phyloP scores from a whole-genome alignment of 768 basidiomycete species.

The Scleroderma bovista region DNA sequence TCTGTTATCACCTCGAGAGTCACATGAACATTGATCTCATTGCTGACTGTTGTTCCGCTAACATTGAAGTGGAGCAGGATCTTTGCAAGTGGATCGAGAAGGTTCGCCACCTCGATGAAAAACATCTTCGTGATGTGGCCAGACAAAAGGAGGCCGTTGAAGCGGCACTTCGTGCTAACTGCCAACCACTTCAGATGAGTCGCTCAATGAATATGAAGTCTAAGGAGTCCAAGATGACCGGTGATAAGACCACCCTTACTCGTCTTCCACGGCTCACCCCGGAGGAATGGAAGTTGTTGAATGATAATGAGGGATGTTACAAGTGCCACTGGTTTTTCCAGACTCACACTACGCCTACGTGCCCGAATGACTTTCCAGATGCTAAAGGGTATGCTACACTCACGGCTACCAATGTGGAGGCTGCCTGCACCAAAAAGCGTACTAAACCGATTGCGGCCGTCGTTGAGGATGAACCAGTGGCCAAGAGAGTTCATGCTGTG shows the following conservation, averaged over 20 bases:
- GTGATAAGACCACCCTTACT: not conserved
- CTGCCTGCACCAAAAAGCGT: not conserved
- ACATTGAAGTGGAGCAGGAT: not conserved
- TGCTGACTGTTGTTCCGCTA: not conserved
- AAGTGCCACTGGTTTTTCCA: conserved; percentile 16
- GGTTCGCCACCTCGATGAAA: not conserved
- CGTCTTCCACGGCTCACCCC: conserved; percentile 3
- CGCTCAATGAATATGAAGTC: not conserved
- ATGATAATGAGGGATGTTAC: conserved; percentile 17
- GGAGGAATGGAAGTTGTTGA: conserved; percentile 8
- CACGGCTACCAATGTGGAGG: conserved; percentile 3
- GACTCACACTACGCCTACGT: conserved; percentile 10
- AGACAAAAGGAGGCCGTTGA: too few species aligned
- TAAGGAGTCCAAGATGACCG: not conserved
- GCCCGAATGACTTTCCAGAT: conserved; percentile 16
- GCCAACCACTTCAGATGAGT: not conserved
- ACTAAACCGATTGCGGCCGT: not conserved
- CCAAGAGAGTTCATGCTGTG: not conserved
- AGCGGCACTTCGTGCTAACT: not conserved
- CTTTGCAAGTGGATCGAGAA: conserved; percentile 1
- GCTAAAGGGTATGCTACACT: conserved; percentile 9
- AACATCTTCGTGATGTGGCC: not conserved
- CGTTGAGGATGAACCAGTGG: not conserved
- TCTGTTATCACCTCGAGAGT: not conserved
- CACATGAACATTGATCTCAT: not conserved